Evolutionary conservation across 2,329 filamentous ascomycete species (phyloP), one percentile per base, ranked within the genome.

Genomic region (Shiraia sp.): DNA sequence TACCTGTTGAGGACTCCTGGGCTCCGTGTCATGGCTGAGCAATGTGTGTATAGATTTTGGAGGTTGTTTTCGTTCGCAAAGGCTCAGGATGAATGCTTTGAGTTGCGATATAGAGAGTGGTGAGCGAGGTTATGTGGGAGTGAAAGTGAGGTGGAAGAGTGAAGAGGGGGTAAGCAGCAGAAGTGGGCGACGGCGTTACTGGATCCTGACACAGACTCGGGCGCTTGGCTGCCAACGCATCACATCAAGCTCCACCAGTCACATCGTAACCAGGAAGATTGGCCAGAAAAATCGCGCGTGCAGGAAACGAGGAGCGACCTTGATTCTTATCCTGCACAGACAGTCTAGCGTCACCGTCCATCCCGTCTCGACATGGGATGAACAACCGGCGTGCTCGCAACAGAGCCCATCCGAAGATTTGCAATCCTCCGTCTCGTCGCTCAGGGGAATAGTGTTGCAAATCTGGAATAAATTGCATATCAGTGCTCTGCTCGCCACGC

Each of bases 11-110:
- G 57, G 66, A 61, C 61, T 70, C 59, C 58, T 67, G 65, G 67
- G 62, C 64, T 71, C 66, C 66, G 68, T 68, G 66, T 66, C 68
- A 71, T 71, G 61, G 19, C 65, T 71, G 68, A 70, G 63, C 65
- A 60, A 63, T 61, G 19, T 61, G 66, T 65, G 63, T 60, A 49
- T 49, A 41, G 54, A 38, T 40, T 50, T 59, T 29, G 24, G 22
- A 8, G 16, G 22, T 31, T 19, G 26, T 22, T 22, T 22, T 22
- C 19, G 19, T 22, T 36, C 22, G n/a, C 19, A 22, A 22, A 22
- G 8, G 54, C 45, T 53, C 37, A 37, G 38, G 36, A 38, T 32
- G 39, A 45, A 35, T 39, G 43, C 35, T 48, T 36, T 45, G 47
- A 43, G 48, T 37, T 22, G 19, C 4, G 19, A 22, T 22, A 22